Evolutionary conservation across 2,329 filamentous ascomycete genomes (phyloP), one percentile per base, ranked within the genome.

Genomic region (Lachnellula suecica): DNA sequence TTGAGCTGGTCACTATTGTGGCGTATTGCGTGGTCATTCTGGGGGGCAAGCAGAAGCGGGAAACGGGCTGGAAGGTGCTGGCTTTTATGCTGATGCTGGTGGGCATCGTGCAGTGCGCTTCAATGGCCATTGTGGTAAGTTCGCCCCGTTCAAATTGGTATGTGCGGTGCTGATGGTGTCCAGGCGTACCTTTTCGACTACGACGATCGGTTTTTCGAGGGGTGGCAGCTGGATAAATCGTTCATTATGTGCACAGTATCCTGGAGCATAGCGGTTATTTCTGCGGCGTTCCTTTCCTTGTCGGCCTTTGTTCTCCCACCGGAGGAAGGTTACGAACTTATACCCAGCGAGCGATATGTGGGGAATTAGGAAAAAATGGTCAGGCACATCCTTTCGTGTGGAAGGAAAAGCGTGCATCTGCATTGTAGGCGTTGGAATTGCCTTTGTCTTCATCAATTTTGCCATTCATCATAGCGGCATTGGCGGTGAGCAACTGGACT

Each of bases 301-400:
- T 88, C 89, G 2, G 87, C 86, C 4, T 82, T 84, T 53, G 70
- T 88, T 20, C 74, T 96, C 40, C 87, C 90, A 1, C 80, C 84
- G 0, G 92, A 97, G 68, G 89, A 88, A 64, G 92, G 90, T 51
- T 97, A 96, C 72, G 89, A 96, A 68, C 81, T 89, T 57, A 90
- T 85, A 66, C 83, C 75, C 67, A 68, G 66, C 55, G 57, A 69
- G 65, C 50, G 61, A 22, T 49, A 56, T 22, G 37, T 20, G 23
- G 37, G 19, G 11, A 20, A 40, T 20, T 40, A 31, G 15, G 11
- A 40, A 10, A 19, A 19, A 17, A 8, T 35, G 15, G 15, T 13
- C 31, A 5, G 31, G 31, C 11, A 40, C n/a, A 22, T 20, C 20
- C n/a, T 40, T 10, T 19, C 19, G 4, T 4, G 13, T 17, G 37